These are phyloP conservation scores for Mycothermus thermophilus DNA, from an alignment of 495 filamentous ascomycete genomes.

Conservation along the genomic window DNA sequence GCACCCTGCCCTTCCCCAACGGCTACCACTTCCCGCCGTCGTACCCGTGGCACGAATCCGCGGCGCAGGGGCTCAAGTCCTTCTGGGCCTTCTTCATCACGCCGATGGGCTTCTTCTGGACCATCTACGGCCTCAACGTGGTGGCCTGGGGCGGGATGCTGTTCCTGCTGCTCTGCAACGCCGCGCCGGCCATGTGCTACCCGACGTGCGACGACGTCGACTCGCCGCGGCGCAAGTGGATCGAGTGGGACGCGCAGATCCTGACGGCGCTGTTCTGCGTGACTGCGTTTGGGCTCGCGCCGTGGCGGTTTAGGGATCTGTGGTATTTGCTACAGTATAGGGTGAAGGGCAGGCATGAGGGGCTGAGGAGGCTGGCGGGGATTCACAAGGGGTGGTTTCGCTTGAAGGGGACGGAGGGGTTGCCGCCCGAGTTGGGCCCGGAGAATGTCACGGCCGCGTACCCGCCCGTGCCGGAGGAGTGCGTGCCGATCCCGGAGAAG, in stretches of 20 bases:
- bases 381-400: conserved; percentile 62
- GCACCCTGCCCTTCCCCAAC: conserved; percentile 31
- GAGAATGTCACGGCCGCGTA: conserved; percentile 25
- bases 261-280: conserved; percentile 78
- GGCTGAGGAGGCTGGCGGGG: conserved; percentile 45
- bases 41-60: conserved; percentile 45
- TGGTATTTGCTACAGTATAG: conserved; percentile 56
- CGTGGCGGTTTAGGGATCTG: conserved; percentile 73
- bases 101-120: conserved; percentile 57
- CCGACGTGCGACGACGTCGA: conserved; percentile 60
- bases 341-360: conserved; percentile 35
- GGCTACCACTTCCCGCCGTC: conserved; percentile 61
- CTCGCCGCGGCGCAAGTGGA: conserved; percentile 61
- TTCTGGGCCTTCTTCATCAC: conserved; percentile 44
- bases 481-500: conserved; percentile 41
- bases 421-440: conserved; percentile 31
- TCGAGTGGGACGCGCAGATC: conserved; percentile 75
- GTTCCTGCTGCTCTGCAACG: conserved; percentile 67
- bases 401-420: conserved; percentile 40
- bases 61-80: conserved; percentile 40
- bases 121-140: conserved; percentile 65
- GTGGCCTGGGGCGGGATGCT: conserved; percentile 87
- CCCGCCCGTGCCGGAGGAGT: conserved; percentile 20
- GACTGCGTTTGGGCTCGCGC: conserved; percentile 68
- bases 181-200: conserved; percentile 64